Conservation (phyloP, 805 yeast species). For the Lachancea mirantina region DNA sequence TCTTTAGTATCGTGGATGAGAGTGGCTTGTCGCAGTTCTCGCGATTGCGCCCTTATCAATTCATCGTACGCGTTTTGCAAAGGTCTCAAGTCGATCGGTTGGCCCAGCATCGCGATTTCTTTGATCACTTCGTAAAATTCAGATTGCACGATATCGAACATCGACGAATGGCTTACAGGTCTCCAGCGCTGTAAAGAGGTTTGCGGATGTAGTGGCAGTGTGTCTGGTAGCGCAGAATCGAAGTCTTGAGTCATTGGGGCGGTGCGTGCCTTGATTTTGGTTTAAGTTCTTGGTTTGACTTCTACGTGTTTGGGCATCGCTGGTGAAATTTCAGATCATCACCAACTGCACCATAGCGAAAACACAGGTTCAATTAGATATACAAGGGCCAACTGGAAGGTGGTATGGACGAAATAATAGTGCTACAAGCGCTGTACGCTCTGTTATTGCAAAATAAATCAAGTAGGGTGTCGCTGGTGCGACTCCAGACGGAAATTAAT, state of each 20-base stretch:
- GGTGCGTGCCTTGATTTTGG: no score
- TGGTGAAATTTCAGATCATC: no score
- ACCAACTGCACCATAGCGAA: no score
- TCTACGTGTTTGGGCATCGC: no score
- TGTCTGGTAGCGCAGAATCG: slow-evolving; percentile 9
- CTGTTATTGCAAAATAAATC: slow-evolving; percentile 15
- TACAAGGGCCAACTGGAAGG: no score
- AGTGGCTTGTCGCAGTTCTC: not conserved
- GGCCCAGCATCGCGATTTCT: slow-evolving; percentile 13
- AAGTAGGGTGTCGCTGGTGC: slow-evolving; percentile 27
- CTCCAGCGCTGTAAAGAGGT: slow-evolving; percentile 17
- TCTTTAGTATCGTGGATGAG: slow-evolving; percentile 12
- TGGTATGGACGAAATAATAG: slow-evolving; percentile 25
- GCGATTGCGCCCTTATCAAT: not conserved
- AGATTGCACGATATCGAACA: slow-evolving; percentile 12
- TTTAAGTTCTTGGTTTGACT: no score
- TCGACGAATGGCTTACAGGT: slow-evolving; percentile 10
- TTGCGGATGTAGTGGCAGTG: no score
- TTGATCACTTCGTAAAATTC: slow-evolving; percentile 16
- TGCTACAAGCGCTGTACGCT: slow-evolving; percentile 26
- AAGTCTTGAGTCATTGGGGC: no score
- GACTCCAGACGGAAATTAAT: slow-evolving; percentile 29
- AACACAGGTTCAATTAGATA: no score
- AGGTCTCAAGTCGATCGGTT: slow-evolving; percentile 1
- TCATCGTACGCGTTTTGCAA: slow-evolving; percentile 2